Percentiles rank a stretch among this genome's conserved stretches.
Conservation (phyloP, 306 rosid species). For the Acmispon strigosus region DNA sequence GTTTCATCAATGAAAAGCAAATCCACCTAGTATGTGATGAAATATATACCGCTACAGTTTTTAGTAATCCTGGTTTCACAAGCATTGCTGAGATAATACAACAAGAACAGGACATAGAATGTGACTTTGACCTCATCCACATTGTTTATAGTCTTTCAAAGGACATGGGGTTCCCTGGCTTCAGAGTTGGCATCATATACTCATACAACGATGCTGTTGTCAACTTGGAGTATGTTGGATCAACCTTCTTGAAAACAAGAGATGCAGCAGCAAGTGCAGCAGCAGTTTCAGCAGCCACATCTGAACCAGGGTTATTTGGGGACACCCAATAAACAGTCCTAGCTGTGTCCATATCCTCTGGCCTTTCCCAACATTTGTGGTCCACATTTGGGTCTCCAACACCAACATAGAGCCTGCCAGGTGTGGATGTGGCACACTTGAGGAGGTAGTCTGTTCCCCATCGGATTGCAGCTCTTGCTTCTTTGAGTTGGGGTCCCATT, state of each 20-base stretch:
- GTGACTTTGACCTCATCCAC: slow-evolving; percentile 58
- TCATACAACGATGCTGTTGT: slow-evolving; percentile 70
- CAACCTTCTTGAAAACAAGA: slow-evolving; percentile 62
- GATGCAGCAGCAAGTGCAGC: slow-evolving; percentile 92
- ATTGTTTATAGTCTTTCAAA: slow-evolving; percentile 82
- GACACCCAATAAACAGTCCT: slow-evolving; percentile 70
- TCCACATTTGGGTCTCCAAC: slow-evolving; percentile 79
- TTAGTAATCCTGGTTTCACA: slow-evolving; percentile 41
- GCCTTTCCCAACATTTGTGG: slow-evolving; percentile 94
- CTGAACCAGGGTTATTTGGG: slow-evolving; percentile 61
- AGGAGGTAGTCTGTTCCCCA: slow-evolving; percentile 77
- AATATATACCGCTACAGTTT: slow-evolving; percentile 71
- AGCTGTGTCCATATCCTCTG: slow-evolving; percentile 78
- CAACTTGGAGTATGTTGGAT: slow-evolving; percentile 47
- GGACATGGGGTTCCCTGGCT: slow-evolving; percentile 83
- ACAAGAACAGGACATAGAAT: slow-evolving; percentile 29
- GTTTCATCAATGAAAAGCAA: slow-evolving; percentile 52
- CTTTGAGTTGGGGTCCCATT: slow-evolving; percentile 54
- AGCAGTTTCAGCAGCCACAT: slow-evolving; percentile 86
- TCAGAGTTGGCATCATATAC: slow-evolving; percentile 68
- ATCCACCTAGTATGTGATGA: slow-evolving; percentile 70
- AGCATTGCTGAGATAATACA: slow-evolving; percentile 68
- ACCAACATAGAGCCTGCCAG: slow-evolving; percentile 75
- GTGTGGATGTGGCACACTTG: slow-evolving; percentile 65
- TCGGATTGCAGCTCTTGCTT: slow-evolving; percentile 58